A percentile compares a stretch with the other conserved stretches of the same genome.
Evolutionary conservation across 352 stramenopile species (phyloP).

Genomic region (Phytophthora foliorum): DNA sequence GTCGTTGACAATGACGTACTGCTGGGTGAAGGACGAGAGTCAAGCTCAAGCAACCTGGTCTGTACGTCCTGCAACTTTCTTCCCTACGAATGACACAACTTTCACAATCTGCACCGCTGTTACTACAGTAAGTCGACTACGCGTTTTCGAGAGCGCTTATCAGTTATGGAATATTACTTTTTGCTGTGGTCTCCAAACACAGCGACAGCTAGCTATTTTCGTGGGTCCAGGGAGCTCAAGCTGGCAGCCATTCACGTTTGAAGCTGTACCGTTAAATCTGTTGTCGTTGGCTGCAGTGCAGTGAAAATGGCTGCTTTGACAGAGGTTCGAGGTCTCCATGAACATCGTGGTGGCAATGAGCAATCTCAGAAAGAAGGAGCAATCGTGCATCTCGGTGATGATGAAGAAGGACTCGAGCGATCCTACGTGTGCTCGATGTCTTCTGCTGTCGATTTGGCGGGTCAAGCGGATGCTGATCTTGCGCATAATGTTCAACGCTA

Average conservation of each 20-base stretch:
- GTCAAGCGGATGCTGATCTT: constrained; percentile 35
- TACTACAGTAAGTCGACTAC: background rate
- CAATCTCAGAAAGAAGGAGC: background rate
- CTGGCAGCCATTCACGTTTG: too few relatives aligned
- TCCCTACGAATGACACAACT: background rate
- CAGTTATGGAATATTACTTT: background rate
- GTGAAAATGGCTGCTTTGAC: constrained; percentile 20
- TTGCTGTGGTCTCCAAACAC: too few relatives aligned
- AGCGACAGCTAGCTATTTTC: background rate
- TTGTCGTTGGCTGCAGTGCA: too few relatives aligned
- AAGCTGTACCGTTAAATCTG: too few relatives aligned
- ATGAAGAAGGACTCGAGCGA: constrained; percentile 17
- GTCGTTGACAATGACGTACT: background rate
- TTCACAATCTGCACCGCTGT: background rate
- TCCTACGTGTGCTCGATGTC: constrained; percentile 50
- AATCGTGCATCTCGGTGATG: background rate
- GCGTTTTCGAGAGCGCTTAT: background rate
- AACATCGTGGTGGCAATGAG: background rate
- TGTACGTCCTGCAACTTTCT: background rate
- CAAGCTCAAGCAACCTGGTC: background rate
- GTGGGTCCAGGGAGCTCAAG: background rate
- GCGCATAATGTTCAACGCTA: constrained; percentile 51
- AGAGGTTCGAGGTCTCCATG: constrained; percentile 5
- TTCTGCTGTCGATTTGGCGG: constrained; percentile 47
- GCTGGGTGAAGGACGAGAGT: background rate